Base-by-base conservation (phyloP, 176 grass and related monocot species). In the Aegilops umbellulata region DNA sequence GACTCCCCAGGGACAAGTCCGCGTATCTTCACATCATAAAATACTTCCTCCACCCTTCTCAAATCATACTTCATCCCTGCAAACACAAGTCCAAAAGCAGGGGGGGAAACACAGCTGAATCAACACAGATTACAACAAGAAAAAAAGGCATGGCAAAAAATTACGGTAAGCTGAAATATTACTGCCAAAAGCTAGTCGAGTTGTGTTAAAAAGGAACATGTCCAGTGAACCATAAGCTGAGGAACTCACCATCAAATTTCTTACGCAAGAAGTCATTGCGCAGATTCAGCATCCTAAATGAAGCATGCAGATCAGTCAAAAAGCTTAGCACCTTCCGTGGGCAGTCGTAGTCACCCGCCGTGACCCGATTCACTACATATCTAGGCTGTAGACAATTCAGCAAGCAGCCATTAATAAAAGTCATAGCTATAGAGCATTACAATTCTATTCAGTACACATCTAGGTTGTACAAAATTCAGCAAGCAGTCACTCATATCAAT, bases 21-120 rank as follows among this genome's bases (percentile, higher is more conserved):
- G 42, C 93, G 84, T 85, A 98, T 95, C 76, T 98, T 98, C 17
- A 98, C 97, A 72, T 98, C 97, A 69, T 98, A 98, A 75, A 91
- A 98, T 8, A 98, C 96, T 79, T 98, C 96, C 81, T 98, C 96
- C 44, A 98, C 93, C 82, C 94, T 95, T 74, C 93, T 94, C 49
- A 98, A 82, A 74, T 98, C 96, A 82, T 98, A 98, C 85, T 95
- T 98, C 96, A 94, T 98, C 75, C 96, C 93, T 98, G 85, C 16
- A 51, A 86, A 86, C 31, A 36, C 41, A 42, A 62, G 16, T 23
- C 36, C 2, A 23, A 20, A 74, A 27, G 49, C 10, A 35, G 30
- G 5, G 47, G 47, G 3, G 9, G n/a, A 0, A 58, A 55, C 7
- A 57, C 42, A 67, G 20, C 55, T 74, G 15, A 2, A 67, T 66